phyloP scores from a whole-genome alignment of 352 stramenopile genomes.

The Pythium biforme region DNA sequence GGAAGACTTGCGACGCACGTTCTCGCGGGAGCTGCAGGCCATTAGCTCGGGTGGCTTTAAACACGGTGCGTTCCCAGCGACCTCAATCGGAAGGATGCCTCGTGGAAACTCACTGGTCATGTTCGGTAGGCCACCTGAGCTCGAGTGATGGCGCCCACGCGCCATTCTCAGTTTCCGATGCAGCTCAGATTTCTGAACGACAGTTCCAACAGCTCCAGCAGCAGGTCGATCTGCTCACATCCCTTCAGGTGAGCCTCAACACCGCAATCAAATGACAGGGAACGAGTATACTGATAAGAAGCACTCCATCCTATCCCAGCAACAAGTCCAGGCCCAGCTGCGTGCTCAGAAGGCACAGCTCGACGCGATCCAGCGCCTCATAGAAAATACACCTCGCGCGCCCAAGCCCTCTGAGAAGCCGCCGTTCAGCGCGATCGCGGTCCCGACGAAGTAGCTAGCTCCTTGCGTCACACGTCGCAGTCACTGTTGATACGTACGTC shows the following conservation, averaged over 20 bases:
- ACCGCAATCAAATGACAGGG: too few species aligned
- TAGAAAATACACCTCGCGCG: conserved; percentile 31
- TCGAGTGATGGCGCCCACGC: conserved; percentile 2
- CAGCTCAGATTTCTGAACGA: background rate
- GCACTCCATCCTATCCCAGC: conserved; percentile 21
- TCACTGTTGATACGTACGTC: conserved; percentile 10
- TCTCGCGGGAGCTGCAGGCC: conserved; percentile 46
- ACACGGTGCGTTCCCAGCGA: background rate
- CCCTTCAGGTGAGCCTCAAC: conserved; percentile 37
- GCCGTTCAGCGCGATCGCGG: conserved; percentile 52
- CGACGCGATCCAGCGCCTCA: conserved; percentile 45
- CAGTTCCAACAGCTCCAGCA: conserved; percentile 41
- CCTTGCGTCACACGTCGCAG: conserved; percentile 15
- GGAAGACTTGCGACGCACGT: conserved; percentile 48
- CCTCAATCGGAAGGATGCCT: background rate
- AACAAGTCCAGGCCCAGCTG: conserved; percentile 56
- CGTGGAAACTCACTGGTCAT: background rate
- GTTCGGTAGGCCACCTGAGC: background rate
- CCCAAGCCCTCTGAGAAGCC: conserved; percentile 23
- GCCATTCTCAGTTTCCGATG: background rate
- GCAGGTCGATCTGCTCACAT: conserved; percentile 52
- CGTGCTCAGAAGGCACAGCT: conserved; percentile 55
- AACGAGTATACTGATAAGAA: background rate
- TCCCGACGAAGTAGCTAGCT: conserved; percentile 4
- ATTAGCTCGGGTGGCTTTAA: conserved; percentile 41